Evolutionary conservation across 225 moss, liverwort and hornwort species (phyloP).

Genomic region (Pleurozium schreberi): DNA sequence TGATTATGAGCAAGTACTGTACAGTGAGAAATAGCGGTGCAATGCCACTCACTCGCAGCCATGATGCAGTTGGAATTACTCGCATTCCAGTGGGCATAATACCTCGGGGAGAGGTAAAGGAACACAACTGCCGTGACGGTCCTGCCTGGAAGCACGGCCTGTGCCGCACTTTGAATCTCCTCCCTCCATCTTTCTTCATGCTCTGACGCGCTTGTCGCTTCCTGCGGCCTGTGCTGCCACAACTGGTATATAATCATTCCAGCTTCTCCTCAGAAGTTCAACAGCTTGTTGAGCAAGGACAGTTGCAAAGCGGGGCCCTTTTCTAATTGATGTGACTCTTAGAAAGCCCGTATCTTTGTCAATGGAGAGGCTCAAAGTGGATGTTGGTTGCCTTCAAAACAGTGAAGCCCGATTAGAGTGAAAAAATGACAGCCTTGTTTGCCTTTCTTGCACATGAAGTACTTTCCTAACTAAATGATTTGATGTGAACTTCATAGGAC

Average conservation of each 20-base stretch:
- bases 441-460: no score
- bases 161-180: conserved; percentile 21
- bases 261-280: neutral
- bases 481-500: no score
- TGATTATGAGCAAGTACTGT: neutral
- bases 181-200: conserved; percentile 9
- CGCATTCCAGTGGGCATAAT: neutral
- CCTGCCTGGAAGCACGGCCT: neutral
- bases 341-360: neutral
- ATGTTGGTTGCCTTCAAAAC: no score
- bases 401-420: accelerated
- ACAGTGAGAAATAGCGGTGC: neutral
- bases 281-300: neutral
- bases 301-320: neutral
- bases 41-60: neutral
- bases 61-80: neutral
- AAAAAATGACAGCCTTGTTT: neutral
- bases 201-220: conserved; percentile 4
- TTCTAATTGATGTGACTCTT: neutral
- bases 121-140: neutral
- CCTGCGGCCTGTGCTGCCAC: neutral
- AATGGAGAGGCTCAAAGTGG: neutral
- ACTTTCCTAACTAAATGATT: no score
- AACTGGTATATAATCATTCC: neutral
- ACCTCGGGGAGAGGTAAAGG: neutral